Base-by-base conservation (phyloP, 1,139 yeast species). In the Pichia sp. region DNA sequence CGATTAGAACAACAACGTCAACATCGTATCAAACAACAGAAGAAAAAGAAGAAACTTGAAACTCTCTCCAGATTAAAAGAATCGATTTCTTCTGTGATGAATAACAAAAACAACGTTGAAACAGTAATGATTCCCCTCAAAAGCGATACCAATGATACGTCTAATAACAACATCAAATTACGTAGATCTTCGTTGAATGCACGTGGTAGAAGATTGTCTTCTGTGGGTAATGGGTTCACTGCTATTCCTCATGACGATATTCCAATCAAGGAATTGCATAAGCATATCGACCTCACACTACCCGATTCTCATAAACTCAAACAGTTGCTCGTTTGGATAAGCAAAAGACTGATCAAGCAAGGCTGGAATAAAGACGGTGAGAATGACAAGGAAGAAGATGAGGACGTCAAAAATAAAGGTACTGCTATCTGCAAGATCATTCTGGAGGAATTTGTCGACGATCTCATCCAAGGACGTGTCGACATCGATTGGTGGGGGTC, bases 281-380 rank as follows among this genome's bases (percentile, higher is more conserved):
- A 83, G 59, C 81, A 81, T 55, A 63, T 86, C 32, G 86, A 85
- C 53, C 65, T 72, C 2, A 75, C 77, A 19, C 56, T 83, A 38
- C 87, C 94, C 0, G 93, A 82, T 47, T 88, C 91, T 0, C 85
- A 83, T 57, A 72, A 82, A 51, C 79, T 86, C 84, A 73, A 84
- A 53, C 90, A 84, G 58, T 63, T 87, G 19, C 62, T 86, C 44
- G 71, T 79, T 4, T 85, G 94, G 95, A 79, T 87, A 48, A 71
- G 83, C 31, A 77, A 77, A 50, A 72, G 83, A 49, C 68, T 50
- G n/a, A 17, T 50, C 2, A 36, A 47, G 15, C 41, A 41, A 36
- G 28, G 40, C 18, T 43, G 35, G 32, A 41, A 28, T 7, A 30
- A 39, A 28, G 42, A 28, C 4, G 34, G 37, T 7, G 21, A 39